These are phyloP conservation scores for Yamadazyma philogaea DNA, from an alignment of 805 yeast species.

Conservation along the genomic window DNA sequence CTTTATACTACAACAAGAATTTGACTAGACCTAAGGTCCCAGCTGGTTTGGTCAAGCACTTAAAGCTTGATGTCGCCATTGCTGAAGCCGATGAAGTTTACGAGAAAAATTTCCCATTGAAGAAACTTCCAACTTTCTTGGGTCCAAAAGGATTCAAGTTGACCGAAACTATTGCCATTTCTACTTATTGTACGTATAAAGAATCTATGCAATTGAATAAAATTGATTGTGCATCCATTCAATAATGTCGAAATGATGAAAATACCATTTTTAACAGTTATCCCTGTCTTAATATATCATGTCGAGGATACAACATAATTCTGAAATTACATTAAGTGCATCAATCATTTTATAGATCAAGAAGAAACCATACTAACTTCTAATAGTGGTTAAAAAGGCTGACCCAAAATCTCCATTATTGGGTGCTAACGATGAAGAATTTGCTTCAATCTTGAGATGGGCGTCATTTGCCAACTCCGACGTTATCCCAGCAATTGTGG, in stretches of 20 bases:
- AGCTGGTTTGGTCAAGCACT: conserved; percentile 54
- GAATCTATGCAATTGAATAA: background rate
- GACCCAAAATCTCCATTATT: conserved; percentile 44
- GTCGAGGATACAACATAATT: conserved; percentile 56
- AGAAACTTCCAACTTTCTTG: conserved; percentile 62
- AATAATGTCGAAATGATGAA: conserved; percentile 48
- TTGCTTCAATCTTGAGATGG: conserved; percentile 72
- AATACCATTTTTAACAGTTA: conserved; percentile 58
- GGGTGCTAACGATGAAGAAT: conserved; percentile 64
- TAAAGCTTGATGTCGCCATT: conserved; percentile 57
- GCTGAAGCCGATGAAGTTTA: conserved; percentile 40
- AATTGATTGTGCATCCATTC: conserved; percentile 3
- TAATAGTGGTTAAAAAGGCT: conserved; percentile 45
- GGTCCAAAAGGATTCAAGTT: conserved; percentile 73
- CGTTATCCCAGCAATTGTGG: conserved; percentile 45
- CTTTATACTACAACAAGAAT: conserved; percentile 46
- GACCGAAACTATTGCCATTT: conserved; percentile 65
- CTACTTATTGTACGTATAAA: conserved; percentile 52
- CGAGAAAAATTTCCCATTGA: conserved; percentile 57
- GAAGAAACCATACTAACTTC: conserved; percentile 17
- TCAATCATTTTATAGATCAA: background rate
- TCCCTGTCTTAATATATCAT: conserved; percentile 80
- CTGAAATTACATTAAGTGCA: conserved; percentile 39
- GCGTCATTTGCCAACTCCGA: conserved; percentile 73
- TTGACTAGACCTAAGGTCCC: conserved; percentile 31